Base-by-base conservation (phyloP, 352 stramenopile genomes). In the Achlya hypogyna region DNA sequence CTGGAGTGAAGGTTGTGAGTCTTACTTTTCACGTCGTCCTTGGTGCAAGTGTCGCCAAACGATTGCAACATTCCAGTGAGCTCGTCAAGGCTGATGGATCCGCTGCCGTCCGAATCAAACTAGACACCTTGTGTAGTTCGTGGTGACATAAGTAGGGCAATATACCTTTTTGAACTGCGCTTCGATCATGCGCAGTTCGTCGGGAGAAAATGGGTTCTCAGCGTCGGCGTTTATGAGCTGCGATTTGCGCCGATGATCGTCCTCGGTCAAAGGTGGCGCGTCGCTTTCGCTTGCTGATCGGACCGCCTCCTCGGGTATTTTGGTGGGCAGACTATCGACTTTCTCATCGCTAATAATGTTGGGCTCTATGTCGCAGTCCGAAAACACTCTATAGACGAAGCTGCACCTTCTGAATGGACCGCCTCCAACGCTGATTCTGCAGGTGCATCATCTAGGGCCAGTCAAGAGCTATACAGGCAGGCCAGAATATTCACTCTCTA, bases 51-150 rank as follows among this genome's bases (percentile, higher is more conserved):
- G 56, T 91, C 82, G 14, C 81, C 82, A 25, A 91, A 75, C 12
- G 70, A 73, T 5, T 73, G 73, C 54, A 89, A 74, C 3, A 91
- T 65, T 63, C 81, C 78, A 22, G 78, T 71, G 42, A 91, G 73
- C 69, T 91, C 79, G 12, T 74, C 71, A 9, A 76, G 73, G 32
- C 73, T 82, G 54, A 91, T 89, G 0, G 76, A 87, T 1, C 81
- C 82, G 29, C 79, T 89, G 9, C 73, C 69, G 56, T 91, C 81
- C 9, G 69, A 53, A 51, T 89, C 82, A 23, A 82, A 89, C 29
- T 86, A 64, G 20, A 63, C 52, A 20, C 47, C 25, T 54, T 38
- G 4, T 63, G 56, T 63, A 54, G 32, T 58, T 28, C 51, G 52
- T 8, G 1, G 42, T 20, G 52, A 22, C 20, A 58, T 14, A 47